Base-by-base conservation (phyloP, 1,139 yeast species). In the Suhomyces anneliseae region DNA sequence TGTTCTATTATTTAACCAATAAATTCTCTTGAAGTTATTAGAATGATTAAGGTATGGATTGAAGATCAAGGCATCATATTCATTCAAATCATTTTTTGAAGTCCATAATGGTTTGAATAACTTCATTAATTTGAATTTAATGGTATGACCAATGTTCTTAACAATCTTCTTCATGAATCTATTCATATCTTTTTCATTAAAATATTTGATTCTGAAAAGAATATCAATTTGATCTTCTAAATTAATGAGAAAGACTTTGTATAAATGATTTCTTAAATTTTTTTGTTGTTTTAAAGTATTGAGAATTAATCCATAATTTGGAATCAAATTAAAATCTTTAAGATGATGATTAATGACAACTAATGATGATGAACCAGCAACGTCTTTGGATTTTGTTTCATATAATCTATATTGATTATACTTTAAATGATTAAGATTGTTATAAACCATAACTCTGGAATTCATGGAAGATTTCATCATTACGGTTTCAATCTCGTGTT, bases 221-320 rank as follows among this genome's bases (percentile, higher is more conserved):
- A 69, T 66, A 38, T 74, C 77, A 26, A 74, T 61, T 50, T 70
- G 74, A 36, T 71, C 76, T 35, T 66, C 72, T 44, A 73, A 53
- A 54, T 75, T 75, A 42, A 72, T 64, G 49, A 71, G 52, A 45
- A 74, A 69, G 24, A 75, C 48, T 51, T 73, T 73, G 55, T 63
- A 66, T 27, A 75, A 53, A 52, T 74, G 79, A 38, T 59, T 63
- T 42, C 56, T 57, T 35, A 74, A 58, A 43, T 54, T 55, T 38
- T 57, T 61, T 40, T 57, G 58, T 39, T 69, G 68, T 42, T 64
- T 61, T 40, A 54, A 53, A 2, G 70, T 59, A 38, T 58, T 61
- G 49, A 69, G 53, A 14, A 66, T 46, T 32, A 64, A 48, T n/a
- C 66, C 68, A 46, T 64, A 69, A 49, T 68, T 66, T 2, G 78